Percentiles rank a stretch among this genome's conserved stretches.
phyloP scores from a whole-genome alignment of 805 yeast species.

The Metschnikowia noctiluminum region DNA sequence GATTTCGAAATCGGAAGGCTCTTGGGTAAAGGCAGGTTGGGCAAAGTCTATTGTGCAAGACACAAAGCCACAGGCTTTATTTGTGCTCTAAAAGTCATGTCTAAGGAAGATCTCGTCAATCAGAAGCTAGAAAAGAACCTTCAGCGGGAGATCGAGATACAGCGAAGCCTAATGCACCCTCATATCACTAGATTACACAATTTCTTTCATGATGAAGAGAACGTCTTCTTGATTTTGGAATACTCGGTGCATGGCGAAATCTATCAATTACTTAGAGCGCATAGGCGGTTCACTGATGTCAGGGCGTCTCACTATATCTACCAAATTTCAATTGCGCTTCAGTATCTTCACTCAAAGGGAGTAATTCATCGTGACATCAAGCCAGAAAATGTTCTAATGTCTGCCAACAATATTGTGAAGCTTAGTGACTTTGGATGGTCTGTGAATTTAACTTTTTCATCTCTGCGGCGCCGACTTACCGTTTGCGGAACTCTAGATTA shows the following conservation, averaged over 20 bases:
- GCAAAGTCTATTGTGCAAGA: constrained; percentile 84
- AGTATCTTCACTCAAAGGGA: constrained; percentile 72
- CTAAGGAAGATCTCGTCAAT: constrained; percentile 69
- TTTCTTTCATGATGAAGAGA: constrained; percentile 74
- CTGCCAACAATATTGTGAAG: constrained; percentile 72
- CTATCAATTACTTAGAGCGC: constrained; percentile 65
- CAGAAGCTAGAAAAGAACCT: constrained; percentile 82
- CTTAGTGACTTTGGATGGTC: constrained; percentile 97
- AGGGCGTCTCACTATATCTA: constrained; percentile 74
- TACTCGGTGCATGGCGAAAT: constrained; percentile 85
- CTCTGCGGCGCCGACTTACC: constrained; percentile 43
- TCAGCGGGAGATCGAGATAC: constrained; percentile 89
- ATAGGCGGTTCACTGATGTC: constrained; percentile 66
- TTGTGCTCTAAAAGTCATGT: constrained; percentile 91
- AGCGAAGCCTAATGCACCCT: constrained; percentile 71
- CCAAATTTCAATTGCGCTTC: constrained; percentile 79
- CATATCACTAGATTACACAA: constrained; percentile 80
- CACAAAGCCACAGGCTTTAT: constrained; percentile 74
- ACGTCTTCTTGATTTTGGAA: constrained; percentile 83
- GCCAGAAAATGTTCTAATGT: constrained; percentile 86
- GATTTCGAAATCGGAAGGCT: constrained; percentile 87
- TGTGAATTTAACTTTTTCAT: constrained; percentile 42
- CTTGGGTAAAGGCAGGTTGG: constrained; percentile 91
- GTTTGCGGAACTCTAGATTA: constrained; percentile 95
- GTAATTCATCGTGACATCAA: constrained; percentile 91